Evolutionary conservation across 768 basidiomycete genomes (phyloP), one percentile per base, ranked within the genome.

Genomic region (Chalciporus sphaerocephalus): DNA sequence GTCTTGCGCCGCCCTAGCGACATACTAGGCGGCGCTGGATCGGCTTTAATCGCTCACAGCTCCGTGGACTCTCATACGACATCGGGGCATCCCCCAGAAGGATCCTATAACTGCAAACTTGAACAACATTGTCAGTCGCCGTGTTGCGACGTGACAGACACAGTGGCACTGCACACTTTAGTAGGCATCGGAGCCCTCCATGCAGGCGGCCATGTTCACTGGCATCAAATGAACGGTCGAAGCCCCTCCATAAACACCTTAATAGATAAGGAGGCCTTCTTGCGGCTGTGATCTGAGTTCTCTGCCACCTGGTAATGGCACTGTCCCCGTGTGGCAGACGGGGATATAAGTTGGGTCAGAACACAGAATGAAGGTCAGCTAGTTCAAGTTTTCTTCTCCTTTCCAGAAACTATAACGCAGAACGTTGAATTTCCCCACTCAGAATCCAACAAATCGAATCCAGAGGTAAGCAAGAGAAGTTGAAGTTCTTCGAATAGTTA

Each of bases 221-320:
- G n/a, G n/a, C 43, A 51, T 44, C 44, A 36, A 32, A 55, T 57
- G n/a, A 32, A 15, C 30, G 5, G 2, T 15, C 30, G 30, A 32
- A 5, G 30, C n/a, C 13, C n/a, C 30, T 6, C n/a, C 30, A 5
- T 32, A n/a, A n/a, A 30, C 28, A 3, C 27, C 27, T 12, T 25
- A 25, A 46, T 45, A n/a, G n/a, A n/a, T 41, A 47, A 47, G 23
- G n/a, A 30, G 18, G 24, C 34, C 57, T 59, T 60, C 55, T 59
- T 16, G 49, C 52, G 58, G 58, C 58, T 58, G 58, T 59, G 58
- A 33, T 22, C 33, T 38, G 37, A 30, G 38, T 27, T 54, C 41
- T 25, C 47, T 11, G 52, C 58, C 58, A 55, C 58, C 59, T 59
- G 58, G 47, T 39, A 58, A 49, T 60, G 58, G 58, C 58, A 39